These are phyloP conservation scores for Microglena sp. DNA, from an alignment of 139 green algal genomes.

Conservation along the genomic window DNA sequence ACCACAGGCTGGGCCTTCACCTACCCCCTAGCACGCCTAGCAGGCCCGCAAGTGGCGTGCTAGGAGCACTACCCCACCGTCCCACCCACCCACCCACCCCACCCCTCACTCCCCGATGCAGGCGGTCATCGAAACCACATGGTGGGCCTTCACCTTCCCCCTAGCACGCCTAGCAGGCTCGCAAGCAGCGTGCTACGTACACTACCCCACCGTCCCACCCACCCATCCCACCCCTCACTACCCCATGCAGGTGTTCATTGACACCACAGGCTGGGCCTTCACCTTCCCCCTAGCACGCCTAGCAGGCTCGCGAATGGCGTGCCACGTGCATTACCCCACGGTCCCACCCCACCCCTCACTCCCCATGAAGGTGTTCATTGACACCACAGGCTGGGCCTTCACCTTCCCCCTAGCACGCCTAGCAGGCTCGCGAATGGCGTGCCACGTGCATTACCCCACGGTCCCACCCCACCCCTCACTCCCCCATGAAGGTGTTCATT, in stretches of 20 bases:
- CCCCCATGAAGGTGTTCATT: slow-evolving; percentile 79
- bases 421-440: slow-evolving; percentile 50
- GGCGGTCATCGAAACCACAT: slow-evolving; percentile 86
- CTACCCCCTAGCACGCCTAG: slow-evolving; percentile 67
- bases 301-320: slow-evolving; percentile 50
- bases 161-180: slow-evolving; percentile 52
- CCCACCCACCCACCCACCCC: no score
- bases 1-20: slow-evolving; percentile 87
- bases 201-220: slow-evolving; percentile 81
- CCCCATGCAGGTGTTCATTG: slow-evolving; percentile 32
- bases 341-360: no score
- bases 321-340: no score
- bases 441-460: no score
- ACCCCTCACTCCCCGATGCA: no score
- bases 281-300: slow-evolving; percentile 69
- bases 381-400: slow-evolving; percentile 91
- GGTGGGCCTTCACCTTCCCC: slow-evolving; percentile 88
- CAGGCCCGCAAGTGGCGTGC: slow-evolving; percentile 50
- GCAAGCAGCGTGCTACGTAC: slow-evolving; percentile 69
- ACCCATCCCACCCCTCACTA: not conserved
- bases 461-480: no score
- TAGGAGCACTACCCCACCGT: no score
- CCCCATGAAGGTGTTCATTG: slow-evolving; percentile 82
- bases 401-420: slow-evolving; percentile 69
- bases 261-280: slow-evolving; percentile 91